These are phyloP conservation scores for Verticillium zaregamsianum DNA, from an alignment of 2,329 filamentous ascomycete genomes.

Conservation along the genomic window DNA sequence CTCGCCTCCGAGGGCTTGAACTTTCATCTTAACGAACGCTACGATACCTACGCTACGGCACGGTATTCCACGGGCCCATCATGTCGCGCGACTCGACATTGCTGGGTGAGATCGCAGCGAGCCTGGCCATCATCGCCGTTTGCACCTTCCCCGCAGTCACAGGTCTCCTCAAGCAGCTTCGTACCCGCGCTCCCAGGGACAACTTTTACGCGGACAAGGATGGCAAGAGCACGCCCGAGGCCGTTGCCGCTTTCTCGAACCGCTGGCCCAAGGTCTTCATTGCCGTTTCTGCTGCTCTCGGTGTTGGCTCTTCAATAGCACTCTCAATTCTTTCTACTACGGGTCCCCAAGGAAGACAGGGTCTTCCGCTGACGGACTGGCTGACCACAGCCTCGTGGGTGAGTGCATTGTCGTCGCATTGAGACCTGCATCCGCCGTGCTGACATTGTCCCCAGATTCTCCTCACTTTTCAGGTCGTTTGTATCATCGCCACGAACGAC, in stretches of 20 bases:
- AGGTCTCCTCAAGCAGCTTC: conserved; percentile 28
- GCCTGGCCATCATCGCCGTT: conserved; percentile 29
- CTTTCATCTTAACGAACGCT: background rate
- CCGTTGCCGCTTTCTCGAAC: conserved; percentile 58
- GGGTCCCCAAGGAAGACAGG: conserved; percentile 20
- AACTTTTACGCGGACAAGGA: conserved; percentile 65
- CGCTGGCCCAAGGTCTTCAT: conserved; percentile 52
- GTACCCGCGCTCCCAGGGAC: conserved; percentile 28
- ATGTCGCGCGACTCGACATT: conserved; percentile 7
- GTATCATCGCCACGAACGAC: conserved; percentile 43
- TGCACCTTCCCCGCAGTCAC: conserved; percentile 32
- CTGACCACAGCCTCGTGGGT: conserved; percentile 60
- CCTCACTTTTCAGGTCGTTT: conserved; percentile 47
- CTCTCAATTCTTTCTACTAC: conserved; percentile 50
- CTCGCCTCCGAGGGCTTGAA: background rate
- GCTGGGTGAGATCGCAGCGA: conserved; percentile 15
- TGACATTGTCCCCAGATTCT: conserved; percentile 18
- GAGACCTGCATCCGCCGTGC: background rate
- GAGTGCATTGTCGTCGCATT: conserved; percentile 22
- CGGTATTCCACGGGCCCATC: background rate
- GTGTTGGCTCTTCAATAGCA: conserved; percentile 51
- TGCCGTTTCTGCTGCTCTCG: conserved; percentile 47
- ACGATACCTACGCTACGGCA: background rate
- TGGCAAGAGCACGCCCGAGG: conserved; percentile 62
- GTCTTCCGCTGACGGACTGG: conserved; percentile 52